Evolutionary conservation across 495 filamentous ascomycete genomes (phyloP), one percentile per base, ranked within the genome.

Genomic region (Sporormia fimetaria): DNA sequence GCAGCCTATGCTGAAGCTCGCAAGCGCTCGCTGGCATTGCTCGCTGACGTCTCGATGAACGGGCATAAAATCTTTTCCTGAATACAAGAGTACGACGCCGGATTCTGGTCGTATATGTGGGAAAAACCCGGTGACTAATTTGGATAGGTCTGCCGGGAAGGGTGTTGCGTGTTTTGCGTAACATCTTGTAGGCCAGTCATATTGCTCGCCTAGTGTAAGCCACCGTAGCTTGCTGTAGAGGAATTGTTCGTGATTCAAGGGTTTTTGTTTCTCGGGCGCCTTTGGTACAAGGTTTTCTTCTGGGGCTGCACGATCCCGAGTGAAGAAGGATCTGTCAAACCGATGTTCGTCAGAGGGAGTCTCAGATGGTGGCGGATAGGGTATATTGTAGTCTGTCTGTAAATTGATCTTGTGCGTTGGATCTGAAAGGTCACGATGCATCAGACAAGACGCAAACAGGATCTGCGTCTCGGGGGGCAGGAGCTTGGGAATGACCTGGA

Each of bases 21-120:
- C 50, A 15, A 53, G 40, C 9, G 44, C 44, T 15, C 39, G 33
- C 27, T 44, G 22, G 21, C 50, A 48, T 34, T 48, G 41, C 44
- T 53, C 50, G 23, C 44, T 48, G 12, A 53, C 50, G 23, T 53
- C 50, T 2, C 50, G 44, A 34, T 53, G 50, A 1, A 53, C 50
- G 1, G 50, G 50, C 50, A 53, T 53, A 15, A 44, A 53, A 21
- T 49, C 50, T 21, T 53, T 53, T 3, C 44, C 27, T 7, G 18
- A 14, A 18, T 53, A 53, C 20, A 53, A 33, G 1, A 53, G 40
- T 15, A 53, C 50, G 1, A 53, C 50, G 0, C 50, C 50, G 3
- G 44, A 48, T 23, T 53, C 50, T 6, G 50, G 50, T 7, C 37
- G 41, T 9, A 53, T 42, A 14, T 45, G 41, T 3, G 44, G 44